phyloP scores from a whole-genome alignment of 148 eudicot genomes.

The Drosera capensis region DNA sequence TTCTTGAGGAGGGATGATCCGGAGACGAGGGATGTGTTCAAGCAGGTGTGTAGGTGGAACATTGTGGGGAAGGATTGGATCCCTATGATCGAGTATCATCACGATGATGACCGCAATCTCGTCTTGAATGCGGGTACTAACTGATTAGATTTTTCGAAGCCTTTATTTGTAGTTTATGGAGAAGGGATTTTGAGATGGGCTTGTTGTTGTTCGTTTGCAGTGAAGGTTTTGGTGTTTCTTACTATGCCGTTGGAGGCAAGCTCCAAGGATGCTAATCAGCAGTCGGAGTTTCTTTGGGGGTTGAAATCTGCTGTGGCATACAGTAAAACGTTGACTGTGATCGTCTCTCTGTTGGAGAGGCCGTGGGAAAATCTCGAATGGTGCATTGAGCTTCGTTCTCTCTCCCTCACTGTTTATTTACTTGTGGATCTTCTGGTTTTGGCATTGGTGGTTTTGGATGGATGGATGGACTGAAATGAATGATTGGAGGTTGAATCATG shows the following conservation, averaged over 20 bases:
- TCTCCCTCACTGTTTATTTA: no score
- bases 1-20: slow-evolving; percentile 90
- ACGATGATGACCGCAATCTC: slow-evolving; percentile 60
- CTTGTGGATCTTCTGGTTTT: no score
- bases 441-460: no score
- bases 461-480: no score
- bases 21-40: slow-evolving; percentile 69
- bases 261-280: slow-evolving; percentile 61
- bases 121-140: slow-evolving; percentile 62
- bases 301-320: slow-evolving; percentile 51
- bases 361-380: slow-evolving; percentile 79
- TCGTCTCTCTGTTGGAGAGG: slow-evolving; percentile 65
- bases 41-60: slow-evolving; percentile 91
- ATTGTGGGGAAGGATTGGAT: slow-evolving; percentile 69
- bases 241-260: slow-evolving; percentile 78
- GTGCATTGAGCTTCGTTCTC: slow-evolving; percentile 16
- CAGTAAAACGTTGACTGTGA: slow-evolving; percentile 48
- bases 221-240: slow-evolving; percentile 86
- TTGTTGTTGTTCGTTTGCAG: slow-evolving; percentile 21
- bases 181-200: background rate
- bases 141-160: background rate
- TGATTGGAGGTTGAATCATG: no score
- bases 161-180: background rate
- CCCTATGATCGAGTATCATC: slow-evolving; percentile 71
- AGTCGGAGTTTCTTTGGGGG: slow-evolving; percentile 74